Percentiles rank a stretch among this genome's conserved stretches.
Evolutionary conservation across 2,329 filamentous ascomycete species (phyloP).

Genomic region (Alternaria viburni): DNA sequence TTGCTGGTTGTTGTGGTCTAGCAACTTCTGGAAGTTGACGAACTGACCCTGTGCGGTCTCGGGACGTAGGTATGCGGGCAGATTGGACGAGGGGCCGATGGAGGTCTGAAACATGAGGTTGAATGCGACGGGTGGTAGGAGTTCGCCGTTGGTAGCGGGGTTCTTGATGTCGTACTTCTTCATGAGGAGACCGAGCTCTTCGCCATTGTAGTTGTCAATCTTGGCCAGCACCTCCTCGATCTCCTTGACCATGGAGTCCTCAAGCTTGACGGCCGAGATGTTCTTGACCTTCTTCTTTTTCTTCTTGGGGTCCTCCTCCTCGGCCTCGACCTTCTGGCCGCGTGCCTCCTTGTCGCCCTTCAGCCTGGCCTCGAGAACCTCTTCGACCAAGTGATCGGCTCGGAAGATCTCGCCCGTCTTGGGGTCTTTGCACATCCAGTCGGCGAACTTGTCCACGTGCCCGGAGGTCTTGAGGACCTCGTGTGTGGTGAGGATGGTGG

Average conservation of each 20-base stretch:
- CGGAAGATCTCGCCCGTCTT: slow-evolving; percentile 97
- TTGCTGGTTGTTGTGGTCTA: slow-evolving; percentile 92
- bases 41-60: slow-evolving; percentile 99
- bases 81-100: slow-evolving; percentile 89
- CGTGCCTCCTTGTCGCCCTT: slow-evolving; percentile 93
- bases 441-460: slow-evolving; percentile 96
- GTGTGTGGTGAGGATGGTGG: slow-evolving; percentile 89
- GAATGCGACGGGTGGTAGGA: slow-evolving; percentile 84
- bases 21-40: slow-evolving; percentile 92
- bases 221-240: slow-evolving; percentile 90
- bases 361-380: slow-evolving; percentile 83
- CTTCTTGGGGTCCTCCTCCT: slow-evolving; percentile 81
- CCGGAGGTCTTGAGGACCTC: slow-evolving; percentile 91
- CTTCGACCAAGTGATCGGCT: slow-evolving; percentile 95
- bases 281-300: slow-evolving; percentile 82
- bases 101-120: slow-evolving; percentile 99
- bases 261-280: slow-evolving; percentile 73
- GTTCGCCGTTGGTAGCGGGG: slow-evolving; percentile 76
- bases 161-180: slow-evolving; percentile 88
- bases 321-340: slow-evolving; percentile 76
- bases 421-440: slow-evolving; percentile 99
- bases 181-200: slow-evolving; percentile 86
- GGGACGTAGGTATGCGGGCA: slow-evolving; percentile 69
- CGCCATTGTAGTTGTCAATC: slow-evolving; percentile 93
- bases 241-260: slow-evolving; percentile 84